Base-by-base conservation (phyloP, 2,329 filamentous ascomycete genomes). In the Neonectria neomacrospora region DNA sequence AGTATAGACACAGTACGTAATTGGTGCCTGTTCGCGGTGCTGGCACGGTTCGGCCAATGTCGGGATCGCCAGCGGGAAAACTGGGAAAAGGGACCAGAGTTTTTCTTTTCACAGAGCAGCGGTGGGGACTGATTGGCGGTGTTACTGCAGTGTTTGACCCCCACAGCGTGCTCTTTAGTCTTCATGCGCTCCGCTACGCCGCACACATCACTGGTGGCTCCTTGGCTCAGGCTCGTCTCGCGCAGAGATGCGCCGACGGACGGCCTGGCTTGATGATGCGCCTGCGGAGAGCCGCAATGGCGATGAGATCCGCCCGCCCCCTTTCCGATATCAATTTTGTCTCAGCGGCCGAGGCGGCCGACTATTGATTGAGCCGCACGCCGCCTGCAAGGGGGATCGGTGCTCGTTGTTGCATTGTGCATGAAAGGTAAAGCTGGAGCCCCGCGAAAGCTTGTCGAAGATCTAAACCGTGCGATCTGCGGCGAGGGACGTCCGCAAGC, bases 371-470 rank as follows among this genome's bases (percentile, higher is more conserved):
- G 67, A 72, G 70, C 70, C 70, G 65, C 70, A 72, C 62, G 51
- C 57, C 44, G 61, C 58, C 69, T 71, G 71, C 67, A 73, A 71
- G 71, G 71, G 63, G 60, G 65, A 71, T 62, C 55, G 66, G 65
- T 61, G 60, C 53, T 60, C 50, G 54, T 50, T 54, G 58, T 64
- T 65, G 61, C 64, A 68, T 59, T 67, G 68, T 59, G 64, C 62
- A 71, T 73, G 67, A 51, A 63, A 63, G 67, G 63, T 61, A 73
- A 73, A 73, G 67, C 66, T 71, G 67, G 69, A 73, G 71, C 71
- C 71, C 71, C 68, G 60, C 68, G 65, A 64, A 70, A 64, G 68
- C 69, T 68, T 69, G 63, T 57, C 61, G 57, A 61, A 64, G 64
- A 73, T 72, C 71, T 67, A 68, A 63, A 64, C 61, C 71, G 63